Percentiles rank a stretch among this genome's conserved stretches.
Conservation (phyloP, 352 stramenopile genomes). For the Pythium pyrilobum region DNA sequence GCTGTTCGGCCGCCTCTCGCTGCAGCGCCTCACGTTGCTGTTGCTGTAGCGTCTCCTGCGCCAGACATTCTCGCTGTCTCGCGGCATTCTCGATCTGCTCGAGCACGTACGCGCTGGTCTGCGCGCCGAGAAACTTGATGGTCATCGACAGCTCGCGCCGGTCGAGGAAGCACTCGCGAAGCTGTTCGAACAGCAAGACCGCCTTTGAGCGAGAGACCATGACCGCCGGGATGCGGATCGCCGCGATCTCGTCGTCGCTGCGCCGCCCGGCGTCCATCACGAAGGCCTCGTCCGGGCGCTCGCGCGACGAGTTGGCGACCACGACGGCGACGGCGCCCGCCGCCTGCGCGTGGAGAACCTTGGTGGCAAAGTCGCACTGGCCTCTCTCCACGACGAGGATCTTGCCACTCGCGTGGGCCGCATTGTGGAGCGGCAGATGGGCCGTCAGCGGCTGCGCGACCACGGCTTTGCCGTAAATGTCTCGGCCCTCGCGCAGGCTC, state of each 20-base stretch:
- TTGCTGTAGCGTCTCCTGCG: conserved; percentile 19
- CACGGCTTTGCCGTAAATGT: conserved; percentile 47
- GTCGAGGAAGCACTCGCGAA: conserved; percentile 45
- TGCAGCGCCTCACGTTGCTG: conserved; percentile 41
- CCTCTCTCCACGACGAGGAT: conserved; percentile 64
- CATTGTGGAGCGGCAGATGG: conserved; percentile 46
- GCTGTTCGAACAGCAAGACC: conserved; percentile 41
- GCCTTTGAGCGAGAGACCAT: conserved; percentile 53
- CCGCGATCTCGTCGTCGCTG: conserved; percentile 17
- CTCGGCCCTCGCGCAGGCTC: conserved; percentile 34
- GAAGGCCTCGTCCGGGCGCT: conserved; percentile 37
- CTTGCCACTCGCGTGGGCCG: conserved; percentile 33
- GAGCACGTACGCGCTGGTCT: conserved; percentile 45
- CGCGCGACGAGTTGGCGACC: conserved; percentile 43
- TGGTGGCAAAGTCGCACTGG: conserved; percentile 75
- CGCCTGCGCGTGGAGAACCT: conserved; percentile 58
- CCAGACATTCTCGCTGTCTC: conserved; percentile 20
- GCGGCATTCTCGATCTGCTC: conserved; percentile 35
- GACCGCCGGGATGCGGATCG: conserved; percentile 47
- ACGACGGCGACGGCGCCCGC: conserved; percentile 64
- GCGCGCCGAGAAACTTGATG: conserved; percentile 51
- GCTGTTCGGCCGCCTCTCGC: conserved; percentile 36
- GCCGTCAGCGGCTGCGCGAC: conserved; percentile 57
- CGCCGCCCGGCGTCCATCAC: conserved; percentile 61
- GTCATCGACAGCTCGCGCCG: conserved; percentile 32